Base-by-base conservation (phyloP, 1,139 yeast genomes). In the Taphrina flavorubra region DNA sequence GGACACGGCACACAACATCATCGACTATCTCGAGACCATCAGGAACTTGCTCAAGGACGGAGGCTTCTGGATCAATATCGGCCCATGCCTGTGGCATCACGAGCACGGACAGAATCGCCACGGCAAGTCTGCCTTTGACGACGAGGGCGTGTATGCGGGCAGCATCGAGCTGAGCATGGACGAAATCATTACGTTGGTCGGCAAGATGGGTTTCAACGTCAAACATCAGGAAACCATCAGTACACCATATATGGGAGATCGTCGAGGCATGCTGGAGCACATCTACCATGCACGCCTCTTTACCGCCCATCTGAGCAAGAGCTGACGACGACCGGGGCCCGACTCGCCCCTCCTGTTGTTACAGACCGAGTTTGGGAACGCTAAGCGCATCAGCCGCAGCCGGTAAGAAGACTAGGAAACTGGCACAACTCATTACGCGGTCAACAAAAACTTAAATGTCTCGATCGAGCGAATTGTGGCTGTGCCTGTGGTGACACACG, bases 71-170 rank as follows among this genome's bases (percentile, higher is more conserved):
- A 81, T 90, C 69, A 92, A 92, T 76, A 85, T 88, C 74, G 97
- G 97, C 0, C 97, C 97, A 0, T 79, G 91, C 37, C 78, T 89
- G 66, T 91, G 97, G 95, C 97, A 92, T 77, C 88, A 85, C 75
- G 97, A 60, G 36, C 65, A 60, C 20, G 56, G 65, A 18, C 56
- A 47, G 36, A 49, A 39, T 14, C 11, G 51, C 7, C 51, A 42
- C 14, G 51, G 68, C 44, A 58, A 31, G 74, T 73, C 60, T 72
- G 70, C 51, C 71, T 1, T 69, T 34, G 70, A 70, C 6, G 75
- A 74, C 16, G 80, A 79, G 37, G 82, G 80, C 1, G 74, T 74
- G 0, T 72, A 74, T 14, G 76, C 73, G 20, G 81, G 82, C 63
- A 94, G 94, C 0, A 75, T 90, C 20, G 96, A 90, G 75, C 76